Evolutionary conservation across 2,329 filamentous ascomycete genomes (phyloP).

Genomic region (Didymella lethalis): DNA sequence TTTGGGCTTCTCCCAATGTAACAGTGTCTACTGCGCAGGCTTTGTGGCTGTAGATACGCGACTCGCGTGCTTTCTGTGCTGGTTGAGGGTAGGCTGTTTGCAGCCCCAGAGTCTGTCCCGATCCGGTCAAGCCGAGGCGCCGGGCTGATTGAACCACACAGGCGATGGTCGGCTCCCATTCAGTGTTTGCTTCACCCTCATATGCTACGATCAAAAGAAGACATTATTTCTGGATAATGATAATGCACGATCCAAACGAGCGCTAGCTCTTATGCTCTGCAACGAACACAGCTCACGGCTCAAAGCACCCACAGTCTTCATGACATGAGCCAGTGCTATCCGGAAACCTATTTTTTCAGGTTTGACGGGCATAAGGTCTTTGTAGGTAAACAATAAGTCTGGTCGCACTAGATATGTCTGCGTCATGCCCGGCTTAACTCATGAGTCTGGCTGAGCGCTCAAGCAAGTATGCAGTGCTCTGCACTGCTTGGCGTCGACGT

Average conservation of each 20-base stretch:
- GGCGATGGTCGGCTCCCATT: background rate
- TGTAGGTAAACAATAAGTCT: background rate
- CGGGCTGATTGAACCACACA: constrained; percentile 3
- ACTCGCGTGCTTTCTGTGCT: constrained; percentile 9
- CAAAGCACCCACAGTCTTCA: background rate
- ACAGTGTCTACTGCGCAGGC: constrained; percentile 16
- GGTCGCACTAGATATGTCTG: background rate
- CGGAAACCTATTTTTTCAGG: background rate
- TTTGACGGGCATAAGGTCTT: background rate
- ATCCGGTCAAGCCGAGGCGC: constrained; percentile 23
- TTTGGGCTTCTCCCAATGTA: constrained; percentile 1
- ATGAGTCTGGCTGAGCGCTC: background rate
- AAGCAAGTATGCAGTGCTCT: background rate
- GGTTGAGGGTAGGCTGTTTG: constrained; percentile 12
- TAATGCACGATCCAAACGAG: background rate
- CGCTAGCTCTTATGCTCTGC: background rate
- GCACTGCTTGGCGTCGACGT: background rate
- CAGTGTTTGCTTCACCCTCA: background rate
- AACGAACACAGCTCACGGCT: background rate
- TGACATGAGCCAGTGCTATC: background rate
- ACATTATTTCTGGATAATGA: background rate
- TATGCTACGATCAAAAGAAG: too few relatives aligned
- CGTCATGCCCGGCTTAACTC: background rate
- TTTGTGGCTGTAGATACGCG: constrained; percentile 6
- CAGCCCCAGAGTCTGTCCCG: constrained; percentile 14